Percentiles rank a stretch among this genome's conserved stretches.
Evolutionary conservation across 805 yeast genomes (phyloP).

Genomic region (Ogataea allantospora): DNA sequence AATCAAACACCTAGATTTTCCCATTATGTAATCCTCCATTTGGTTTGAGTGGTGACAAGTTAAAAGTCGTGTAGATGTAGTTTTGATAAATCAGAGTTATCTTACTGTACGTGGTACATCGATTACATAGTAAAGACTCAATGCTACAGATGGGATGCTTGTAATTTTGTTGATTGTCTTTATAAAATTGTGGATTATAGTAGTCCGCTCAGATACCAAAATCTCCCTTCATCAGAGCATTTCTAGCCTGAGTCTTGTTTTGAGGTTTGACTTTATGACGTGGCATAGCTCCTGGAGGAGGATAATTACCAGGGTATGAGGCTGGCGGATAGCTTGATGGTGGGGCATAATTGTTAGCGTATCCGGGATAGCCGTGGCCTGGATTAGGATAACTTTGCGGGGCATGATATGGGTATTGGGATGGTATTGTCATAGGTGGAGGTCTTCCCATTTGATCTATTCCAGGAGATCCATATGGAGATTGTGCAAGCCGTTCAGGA

Average conservation of each 20-base stretch:
- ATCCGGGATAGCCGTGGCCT: slow-evolving; percentile 10
- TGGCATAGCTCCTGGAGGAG: slow-evolving; percentile 42
- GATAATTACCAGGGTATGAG: slow-evolving; percentile 3
- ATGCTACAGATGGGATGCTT: no score
- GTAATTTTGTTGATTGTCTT: no score
- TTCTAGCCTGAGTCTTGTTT: slow-evolving; percentile 58
- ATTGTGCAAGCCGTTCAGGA: slow-evolving; percentile 6
- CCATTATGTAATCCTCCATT: no score
- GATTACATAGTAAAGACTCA: no score
- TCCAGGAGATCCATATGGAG: slow-evolving; percentile 7
- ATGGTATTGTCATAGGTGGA: slow-evolving; percentile 3
- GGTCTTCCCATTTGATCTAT: slow-evolving; percentile 15
- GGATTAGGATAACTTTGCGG: slow-evolving; percentile 34
- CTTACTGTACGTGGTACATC: no score
- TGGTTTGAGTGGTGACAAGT: no score
- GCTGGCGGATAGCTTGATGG: slow-evolving; percentile 1
- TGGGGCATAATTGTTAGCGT: neutral
- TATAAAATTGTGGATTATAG: no score
- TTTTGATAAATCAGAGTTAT: no score
- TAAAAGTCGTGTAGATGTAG: no score
- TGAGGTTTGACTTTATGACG: slow-evolving; percentile 41
- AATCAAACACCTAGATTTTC: no score
- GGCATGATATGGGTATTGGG: slow-evolving; percentile 7
- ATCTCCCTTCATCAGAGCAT: slow-evolving; percentile 62
- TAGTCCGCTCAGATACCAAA: slow-evolving; percentile 81